These are phyloP conservation scores for Candida verbasci DNA, from an alignment of 805 yeast species.

Conservation along the genomic window DNA sequence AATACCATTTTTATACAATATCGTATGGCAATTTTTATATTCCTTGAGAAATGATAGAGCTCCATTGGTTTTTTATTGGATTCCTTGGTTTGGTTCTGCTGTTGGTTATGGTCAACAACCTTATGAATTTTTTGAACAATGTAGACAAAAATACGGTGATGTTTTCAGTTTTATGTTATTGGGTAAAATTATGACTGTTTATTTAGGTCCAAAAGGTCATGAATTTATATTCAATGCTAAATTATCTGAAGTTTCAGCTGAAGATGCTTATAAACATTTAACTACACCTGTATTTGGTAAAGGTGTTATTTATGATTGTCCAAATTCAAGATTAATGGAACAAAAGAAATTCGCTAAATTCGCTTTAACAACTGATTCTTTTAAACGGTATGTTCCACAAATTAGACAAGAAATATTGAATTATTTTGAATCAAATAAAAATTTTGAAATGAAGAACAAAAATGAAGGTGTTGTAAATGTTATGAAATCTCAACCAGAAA, in stretches of 20 bases:
- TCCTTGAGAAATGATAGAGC: slow-evolving; percentile 77
- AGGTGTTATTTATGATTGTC: slow-evolving; percentile 96
- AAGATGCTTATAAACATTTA: slow-evolving; percentile 90
- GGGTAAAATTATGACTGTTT: slow-evolving; percentile 93
- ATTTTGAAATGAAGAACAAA: slow-evolving; percentile 38
- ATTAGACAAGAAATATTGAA: slow-evolving; percentile 72
- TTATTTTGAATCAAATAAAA: slow-evolving; percentile 54
- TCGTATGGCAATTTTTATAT: slow-evolving; percentile 63
- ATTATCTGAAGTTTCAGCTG: slow-evolving; percentile 87
- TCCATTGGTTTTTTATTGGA: slow-evolving; percentile 86
- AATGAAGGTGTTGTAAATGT: slow-evolving; percentile 55
- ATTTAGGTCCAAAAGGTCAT: slow-evolving; percentile 95
- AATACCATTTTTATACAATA: slow-evolving; percentile 61
- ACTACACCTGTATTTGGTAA: slow-evolving; percentile 99
- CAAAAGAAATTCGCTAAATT: slow-evolving; percentile 95
- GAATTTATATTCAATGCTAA: slow-evolving; percentile 93
- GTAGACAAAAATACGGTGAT: slow-evolving; percentile 85
- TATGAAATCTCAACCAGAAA: slow-evolving; percentile 84
- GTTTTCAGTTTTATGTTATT: slow-evolving; percentile 84
- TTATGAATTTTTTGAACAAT: slow-evolving; percentile 76
- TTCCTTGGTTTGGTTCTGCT: slow-evolving; percentile 96
- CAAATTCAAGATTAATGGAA: slow-evolving; percentile 92
- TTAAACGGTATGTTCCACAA: slow-evolving; percentile 80
- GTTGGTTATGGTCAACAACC: slow-evolving; percentile 89
- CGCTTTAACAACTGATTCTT: slow-evolving; percentile 82